Evolutionary conservation across 139 green algal species (phyloP).

Genomic region (Ulvella scutata): DNA sequence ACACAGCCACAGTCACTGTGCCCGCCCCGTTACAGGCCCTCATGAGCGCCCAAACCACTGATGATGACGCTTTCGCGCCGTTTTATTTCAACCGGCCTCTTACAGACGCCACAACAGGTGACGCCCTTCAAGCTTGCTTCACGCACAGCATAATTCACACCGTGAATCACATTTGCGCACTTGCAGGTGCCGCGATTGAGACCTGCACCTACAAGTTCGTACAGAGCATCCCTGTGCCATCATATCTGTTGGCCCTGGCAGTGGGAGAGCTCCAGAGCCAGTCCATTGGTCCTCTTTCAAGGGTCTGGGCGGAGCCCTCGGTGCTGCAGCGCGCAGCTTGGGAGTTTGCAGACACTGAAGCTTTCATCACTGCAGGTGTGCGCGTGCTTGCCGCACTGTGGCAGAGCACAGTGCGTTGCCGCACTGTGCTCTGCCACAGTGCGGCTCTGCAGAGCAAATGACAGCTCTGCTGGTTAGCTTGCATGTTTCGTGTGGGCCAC

Average conservation of each 20-base stretch:
- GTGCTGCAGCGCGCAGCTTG: slow-evolving; percentile 60
- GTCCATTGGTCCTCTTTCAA: slow-evolving; percentile 30
- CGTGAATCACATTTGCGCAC: too few relatives aligned
- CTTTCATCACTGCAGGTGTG: slow-evolving; percentile 43
- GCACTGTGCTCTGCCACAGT: too few relatives aligned
- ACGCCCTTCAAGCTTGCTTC: too few relatives aligned
- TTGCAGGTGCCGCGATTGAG: too few relatives aligned
- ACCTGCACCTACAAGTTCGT: slow-evolving; percentile 31
- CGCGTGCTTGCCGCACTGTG: too few relatives aligned
- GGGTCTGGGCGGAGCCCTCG: slow-evolving; percentile 67
- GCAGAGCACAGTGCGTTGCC: too few relatives aligned
- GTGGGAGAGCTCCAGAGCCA: slow-evolving; percentile 57
- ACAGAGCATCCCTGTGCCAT: slow-evolving; percentile 50
- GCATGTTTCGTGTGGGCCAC: too few relatives aligned
- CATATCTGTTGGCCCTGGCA: slow-evolving; percentile 85
- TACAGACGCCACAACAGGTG: too few relatives aligned
- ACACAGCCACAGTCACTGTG: slow-evolving; percentile 55
- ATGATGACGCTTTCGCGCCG: background rate
- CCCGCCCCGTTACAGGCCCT: slow-evolving; percentile 43
- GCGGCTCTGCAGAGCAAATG: too few relatives aligned
- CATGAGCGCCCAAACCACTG: slow-evolving; percentile 61
- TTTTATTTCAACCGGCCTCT: too few relatives aligned
- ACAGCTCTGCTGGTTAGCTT: too few relatives aligned
- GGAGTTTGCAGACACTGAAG: slow-evolving; percentile 77
- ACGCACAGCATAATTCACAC: too few relatives aligned